A percentile compares a stretch with the other conserved stretches of the same genome.
phyloP scores from a whole-genome alignment of 306 rosid genomes.

The Cyamopsis tetragonoloba region DNA sequence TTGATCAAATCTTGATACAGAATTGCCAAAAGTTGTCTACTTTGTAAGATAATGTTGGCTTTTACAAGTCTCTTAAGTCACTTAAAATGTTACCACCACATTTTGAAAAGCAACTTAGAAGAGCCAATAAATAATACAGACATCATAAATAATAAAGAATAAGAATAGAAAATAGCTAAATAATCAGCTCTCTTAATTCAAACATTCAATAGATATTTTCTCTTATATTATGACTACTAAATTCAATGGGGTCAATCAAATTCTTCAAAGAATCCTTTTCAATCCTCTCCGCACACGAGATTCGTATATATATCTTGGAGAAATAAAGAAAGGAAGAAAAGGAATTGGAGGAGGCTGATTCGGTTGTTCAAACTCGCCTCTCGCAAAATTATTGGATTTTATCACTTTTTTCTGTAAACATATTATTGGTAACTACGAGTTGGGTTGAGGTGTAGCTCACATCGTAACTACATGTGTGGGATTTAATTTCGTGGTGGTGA shows the following conservation, averaged over 20 bases:
- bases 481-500: no score
- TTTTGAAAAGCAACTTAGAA: neutral
- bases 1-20: neutral
- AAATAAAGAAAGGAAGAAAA: neutral
- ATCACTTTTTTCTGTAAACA: no score
- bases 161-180: neutral
- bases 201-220: neutral
- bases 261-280: neutral
- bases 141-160: neutral
- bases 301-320: neutral
- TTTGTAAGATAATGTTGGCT: slow-evolving; percentile 1
- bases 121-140: slow-evolving; percentile 5
- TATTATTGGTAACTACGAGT: no score
- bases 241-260: neutral
- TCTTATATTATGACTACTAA: neutral
- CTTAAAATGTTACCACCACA: neutral
- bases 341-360: neutral
- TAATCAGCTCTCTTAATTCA: neutral
- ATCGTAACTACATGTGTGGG: no score
- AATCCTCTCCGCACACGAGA: neutral
- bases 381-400: neutral
- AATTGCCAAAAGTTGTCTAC: neutral
- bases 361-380: neutral
- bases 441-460: no score
- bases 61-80: slow-evolving; percentile 9